Base-by-base conservation (phyloP, 106 monocot species). In the Apostasia ramifera region DNA sequence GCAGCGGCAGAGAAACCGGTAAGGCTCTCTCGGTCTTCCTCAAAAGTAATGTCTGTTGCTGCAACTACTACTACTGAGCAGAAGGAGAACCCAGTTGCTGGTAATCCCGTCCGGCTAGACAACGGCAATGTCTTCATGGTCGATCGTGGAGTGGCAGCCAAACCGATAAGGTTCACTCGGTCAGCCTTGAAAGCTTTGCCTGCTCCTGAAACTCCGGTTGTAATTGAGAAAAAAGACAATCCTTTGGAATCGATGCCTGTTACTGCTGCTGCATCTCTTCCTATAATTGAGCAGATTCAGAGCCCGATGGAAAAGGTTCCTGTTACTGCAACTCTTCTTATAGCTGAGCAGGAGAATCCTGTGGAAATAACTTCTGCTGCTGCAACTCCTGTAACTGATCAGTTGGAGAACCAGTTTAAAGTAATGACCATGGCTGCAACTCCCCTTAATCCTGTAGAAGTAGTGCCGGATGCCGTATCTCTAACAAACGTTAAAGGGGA, bases 11-110 rank as follows among this genome's bases (percentile, higher is more conserved):
- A 46, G 26, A 75, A 70, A 5, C 63, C 51, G 4, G 2, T 12
- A 5, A 80, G 80, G 54, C 67, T 80, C 62, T 81, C 73, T 40
- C 56, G 84, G 47, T 80, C 84, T 6, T 59, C 73, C 26, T 26
- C 26, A 26, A 26, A 26, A 26, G 0, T 26, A 26, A 26, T 26
- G 26, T 0, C 26, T 26, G 26, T 26, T 26, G 10, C 52, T 52
- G 52, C 7, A 6, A 52, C 4, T 10, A 10, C 52, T 52, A 52
- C 52, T 6, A 10, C 7, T 4, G 10, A 52, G 10, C 10, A 4
- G 10, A 10, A 6, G 7, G 52, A 52, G 10, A 52, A 4, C 52
- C 52, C 52, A 4, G 10, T 52, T 4, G 52, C 4, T 52, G 52
- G 4, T 52, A 52, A 52, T 26, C 26, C 26, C 26, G 26, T 26